A percentile compares a stretch with the other conserved stretches of the same genome.
Conservation (phyloP, 2,329 filamentous ascomycete species). For the Pestalotiopsis sp. region DNA sequence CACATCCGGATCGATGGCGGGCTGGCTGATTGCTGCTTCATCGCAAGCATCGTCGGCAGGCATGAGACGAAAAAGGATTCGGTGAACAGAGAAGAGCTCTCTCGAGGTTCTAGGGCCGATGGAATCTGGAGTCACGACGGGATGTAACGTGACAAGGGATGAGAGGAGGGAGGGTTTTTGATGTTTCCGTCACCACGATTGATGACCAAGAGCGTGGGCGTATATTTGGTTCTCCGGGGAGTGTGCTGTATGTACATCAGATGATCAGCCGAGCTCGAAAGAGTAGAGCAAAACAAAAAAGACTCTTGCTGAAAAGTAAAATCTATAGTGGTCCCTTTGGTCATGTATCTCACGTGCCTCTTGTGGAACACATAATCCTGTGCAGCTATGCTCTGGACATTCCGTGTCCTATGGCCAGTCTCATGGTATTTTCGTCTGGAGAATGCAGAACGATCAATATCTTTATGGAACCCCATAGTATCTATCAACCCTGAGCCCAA, state of each 20-base stretch:
- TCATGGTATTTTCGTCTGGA: too few relatives aligned
- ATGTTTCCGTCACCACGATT: background rate
- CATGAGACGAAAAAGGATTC: background rate
- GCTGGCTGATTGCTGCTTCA: background rate
- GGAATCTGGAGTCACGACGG: background rate
- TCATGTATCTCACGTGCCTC: background rate
- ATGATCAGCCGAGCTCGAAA: background rate
- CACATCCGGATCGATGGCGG: background rate
- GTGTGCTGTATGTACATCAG: background rate
- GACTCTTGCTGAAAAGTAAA: background rate
- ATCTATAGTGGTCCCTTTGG: background rate
- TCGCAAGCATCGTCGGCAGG: background rate
- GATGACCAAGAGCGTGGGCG: background rate
- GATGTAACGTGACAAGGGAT: background rate
- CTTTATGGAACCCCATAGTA: too few relatives aligned
- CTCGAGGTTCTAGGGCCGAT: background rate
- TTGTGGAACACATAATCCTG: background rate
- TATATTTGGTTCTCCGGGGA: background rate
- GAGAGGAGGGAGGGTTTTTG: slow-evolving; percentile 1
- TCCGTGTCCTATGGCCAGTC: too few relatives aligned
- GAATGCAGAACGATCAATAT: too few relatives aligned
- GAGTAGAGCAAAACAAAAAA: slow-evolving; percentile 2
- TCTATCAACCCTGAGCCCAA: too few relatives aligned
- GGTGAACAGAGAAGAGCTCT: background rate
- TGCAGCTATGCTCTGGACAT: background rate